Base-by-base conservation (phyloP, 2,329 filamentous ascomycete species). In the Epichloe typhina region DNA sequence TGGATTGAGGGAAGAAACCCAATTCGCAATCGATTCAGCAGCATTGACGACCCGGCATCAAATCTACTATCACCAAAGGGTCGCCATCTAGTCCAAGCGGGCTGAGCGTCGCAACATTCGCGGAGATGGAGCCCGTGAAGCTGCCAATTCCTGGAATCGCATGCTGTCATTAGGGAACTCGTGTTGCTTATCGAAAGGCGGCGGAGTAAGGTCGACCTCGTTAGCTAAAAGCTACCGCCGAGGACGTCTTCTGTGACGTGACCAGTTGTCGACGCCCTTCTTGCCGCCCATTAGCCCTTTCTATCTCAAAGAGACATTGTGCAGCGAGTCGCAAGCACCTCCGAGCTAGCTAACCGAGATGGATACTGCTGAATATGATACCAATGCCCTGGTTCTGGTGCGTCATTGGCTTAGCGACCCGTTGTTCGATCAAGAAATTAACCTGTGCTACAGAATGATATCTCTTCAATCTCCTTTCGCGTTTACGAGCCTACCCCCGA, bases 341-440 rank as follows among this genome's bases (percentile, higher is more conserved):
- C 12, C 43, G 19, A 52, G 23, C 35, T 38, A 65, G 57, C 61
- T 65, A 58, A 65, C 62, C 75, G 77, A 75, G 62, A 82, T 82
- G 78, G 78, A 82, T 66, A 73, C 74, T 65, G 75, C 76, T 57
- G 77, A 81, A 67, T 80, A 79, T 66, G 76, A 79, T 61, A 82
- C 78, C 62, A 82, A 82, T 67, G 72, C 72, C 54, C 66, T 82
- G 59, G 68, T 78, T 60, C 71, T 80, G 68, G 78, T 81, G 57
- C 60, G 75, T 69, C 19, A 17, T 49, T 39, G 6, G 23, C 26
- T 8, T 23, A 49, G 33, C 21, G 17, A 15, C 19, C 41, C 46
- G 17, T 31, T n/a, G 31, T 12, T 36, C 17, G 23, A 42, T 45
- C 17, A 36, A 11, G 21, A 38, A 41, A 47, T 53, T 58, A 53